Evolutionary conservation across 2,329 filamentous ascomycete genomes (phyloP).

Genomic region (Ophiocordyceps polyrhachis-furcata): DNA sequence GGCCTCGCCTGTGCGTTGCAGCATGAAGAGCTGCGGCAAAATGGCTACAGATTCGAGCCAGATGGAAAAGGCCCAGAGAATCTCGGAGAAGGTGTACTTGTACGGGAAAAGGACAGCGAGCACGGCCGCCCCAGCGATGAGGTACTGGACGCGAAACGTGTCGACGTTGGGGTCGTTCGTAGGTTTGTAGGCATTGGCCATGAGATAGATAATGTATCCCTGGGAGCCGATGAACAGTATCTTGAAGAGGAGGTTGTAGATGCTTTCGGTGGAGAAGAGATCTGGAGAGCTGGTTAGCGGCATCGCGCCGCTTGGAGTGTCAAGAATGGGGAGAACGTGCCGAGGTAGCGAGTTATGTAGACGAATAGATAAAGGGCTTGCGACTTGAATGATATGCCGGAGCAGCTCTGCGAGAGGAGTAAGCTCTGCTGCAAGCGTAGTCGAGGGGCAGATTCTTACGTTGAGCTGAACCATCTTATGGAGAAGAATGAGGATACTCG

Average conservation of each 20-base stretch:
- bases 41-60: constrained; percentile 97
- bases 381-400: constrained; percentile 97
- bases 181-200: constrained; percentile 94
- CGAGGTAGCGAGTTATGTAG: constrained; percentile 83
- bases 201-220: constrained; percentile 90
- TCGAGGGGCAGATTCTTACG: constrained; percentile 30
- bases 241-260: constrained; percentile 94
- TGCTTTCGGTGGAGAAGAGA: constrained; percentile 64
- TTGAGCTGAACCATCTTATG: constrained; percentile 93
- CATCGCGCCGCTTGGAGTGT: background rate
- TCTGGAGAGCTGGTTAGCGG: constrained; percentile 29
- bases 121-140: constrained; percentile 62
- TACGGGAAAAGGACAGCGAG: constrained; percentile 73
- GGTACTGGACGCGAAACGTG: constrained; percentile 92
- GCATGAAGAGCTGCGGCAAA: constrained; percentile 91
- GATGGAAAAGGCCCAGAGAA: constrained; percentile 94
- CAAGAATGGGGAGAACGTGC: constrained; percentile 20
- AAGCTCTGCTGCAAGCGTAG: background rate
- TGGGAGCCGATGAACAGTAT: constrained; percentile 83
- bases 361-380: constrained; percentile 89
- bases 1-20: constrained; percentile 91
- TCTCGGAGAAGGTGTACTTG: constrained; percentile 65
- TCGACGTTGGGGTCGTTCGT: constrained; percentile 95
- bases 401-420: constrained; percentile 59
- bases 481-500: constrained; percentile 83